Base-by-base conservation (phyloP, 148 eudicot genomes). In the Drosera capensis region DNA sequence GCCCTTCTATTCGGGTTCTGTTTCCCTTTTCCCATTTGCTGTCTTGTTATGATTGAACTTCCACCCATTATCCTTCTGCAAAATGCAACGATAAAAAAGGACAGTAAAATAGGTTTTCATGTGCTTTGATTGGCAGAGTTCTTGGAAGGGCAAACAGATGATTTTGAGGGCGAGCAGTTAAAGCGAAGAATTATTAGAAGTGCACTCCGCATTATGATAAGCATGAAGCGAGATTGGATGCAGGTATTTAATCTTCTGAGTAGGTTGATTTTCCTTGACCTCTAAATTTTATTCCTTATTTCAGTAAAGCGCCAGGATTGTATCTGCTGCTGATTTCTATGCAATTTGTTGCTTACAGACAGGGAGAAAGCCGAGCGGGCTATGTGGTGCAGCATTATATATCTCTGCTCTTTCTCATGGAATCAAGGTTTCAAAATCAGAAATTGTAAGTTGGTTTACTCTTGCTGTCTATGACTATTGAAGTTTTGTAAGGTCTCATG, bases 211-310 rank as follows among this genome's bases (percentile, higher is more conserved):
- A 76, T 86, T 53, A 61, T 82, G 49, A 74, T 84, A 43, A 81
- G 82, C 75, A 86, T 86, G 96, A 86, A 86, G 61, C 72, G 75
- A 24, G 78, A 86, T 66, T 86, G 96, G 96, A 78, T 86, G 84
- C 93, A 81, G 92, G 95, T 83, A 43, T 42, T n/a, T 14, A 0
- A 9, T 8, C 31, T 23, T 45, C 43, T 30, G 14, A 25, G 13
- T 40, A 23, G 25, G 26, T 26, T 14, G 29, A 13, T 52, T 15
- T 28, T 12, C 17, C 14, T 41, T 14, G 11, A 7, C 18, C 21
- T 40, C 14, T 35, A 14, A 13, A n/a, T 36, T 54, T 40, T 14
- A 12, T 40, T 14, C 2, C 35, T 52, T 20, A 13, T 34, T 34
- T 11, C 14, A 2, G n/a, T 34, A 13, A 4, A 2, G n/a, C n/a